Base-by-base conservation (phyloP, 2,329 filamentous ascomycete genomes). In the Huntiella savannae region DNA sequence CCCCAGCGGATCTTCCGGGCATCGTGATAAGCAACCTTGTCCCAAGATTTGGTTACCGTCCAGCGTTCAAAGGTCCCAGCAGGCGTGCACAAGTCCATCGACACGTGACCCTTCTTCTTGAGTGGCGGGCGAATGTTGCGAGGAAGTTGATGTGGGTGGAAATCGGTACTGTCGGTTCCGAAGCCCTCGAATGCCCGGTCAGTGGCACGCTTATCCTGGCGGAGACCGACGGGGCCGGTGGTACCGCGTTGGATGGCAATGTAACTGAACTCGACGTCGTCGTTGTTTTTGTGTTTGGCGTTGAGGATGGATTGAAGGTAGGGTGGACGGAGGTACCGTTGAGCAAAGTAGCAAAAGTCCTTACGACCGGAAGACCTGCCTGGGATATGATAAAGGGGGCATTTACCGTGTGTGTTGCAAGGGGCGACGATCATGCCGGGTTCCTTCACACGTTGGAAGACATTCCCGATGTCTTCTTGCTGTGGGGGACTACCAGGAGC, bases 201-300 rank as follows among this genome's bases (percentile, higher is more conserved):
- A 1, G 79, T 73, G 0, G 77, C 74, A 38, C 66, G 61, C 6
- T 53, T 54, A 2, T 54, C 52, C 40, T 58, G 57, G 6, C 49
- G 32, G 15, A 52, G 44, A 3, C 39, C 48, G 3, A 42, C 33
- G 12, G 50, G 50, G 6, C 49, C 48, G 12, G 55, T 37, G 3
- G 75, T 68, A 5, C 91, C 91, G 15, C 87, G 78, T 56, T 84
- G 82, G 13, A 96, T 72, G 3, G 82, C 82, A 11, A 98, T 58
- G 59, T 94, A 98, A 58, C 83, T 92, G 62, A 87, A 98, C 55
- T 85, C 73, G 11, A 94, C 72, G 56, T 96, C 86, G 58, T 94
- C 88, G 57, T 92, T 82, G 58, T 93, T 95, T 52, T 74, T 74
- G 54, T 78, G 72, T 5, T 66, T 66, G 17, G 73, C 76, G 13